Evolutionary conservation across 2,329 filamentous ascomycete genomes (phyloP).

Genomic region (Truncatella angustata): DNA sequence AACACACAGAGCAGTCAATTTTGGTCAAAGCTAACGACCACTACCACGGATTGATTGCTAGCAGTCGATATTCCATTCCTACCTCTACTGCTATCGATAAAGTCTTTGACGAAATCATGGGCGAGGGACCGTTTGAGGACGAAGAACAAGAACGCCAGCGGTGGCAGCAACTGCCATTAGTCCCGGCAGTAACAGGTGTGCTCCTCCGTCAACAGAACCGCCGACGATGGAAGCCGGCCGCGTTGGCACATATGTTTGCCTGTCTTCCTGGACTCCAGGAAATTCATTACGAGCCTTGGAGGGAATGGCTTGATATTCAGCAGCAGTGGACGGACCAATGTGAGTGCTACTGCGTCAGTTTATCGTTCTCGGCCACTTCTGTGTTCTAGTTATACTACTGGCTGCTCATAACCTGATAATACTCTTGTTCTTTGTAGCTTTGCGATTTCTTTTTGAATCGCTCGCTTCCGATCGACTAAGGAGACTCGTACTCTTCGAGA

Average conservation of each 20-base stretch:
- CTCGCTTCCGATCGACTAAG: slow-evolving; percentile 13
- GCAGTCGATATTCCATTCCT: slow-evolving; percentile 20
- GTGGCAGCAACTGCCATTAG: slow-evolving; percentile 32
- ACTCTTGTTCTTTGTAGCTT: too few species aligned
- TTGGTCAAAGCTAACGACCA: slow-evolving; percentile 13
- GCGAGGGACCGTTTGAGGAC: slow-evolving; percentile 24
- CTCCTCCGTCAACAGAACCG: slow-evolving; percentile 37
- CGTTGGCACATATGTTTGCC: slow-evolving; percentile 31
- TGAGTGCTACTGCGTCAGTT: slow-evolving; percentile 25
- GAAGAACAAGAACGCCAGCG: slow-evolving; percentile 25
- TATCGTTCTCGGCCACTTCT: too few species aligned
- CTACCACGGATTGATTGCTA: slow-evolving; percentile 26
- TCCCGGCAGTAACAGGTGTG: slow-evolving; percentile 30
- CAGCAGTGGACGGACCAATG: slow-evolving; percentile 25
- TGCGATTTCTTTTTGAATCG: slow-evolving; percentile 20
- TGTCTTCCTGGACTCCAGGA: slow-evolving; percentile 34
- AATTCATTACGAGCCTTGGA: slow-evolving; percentile 38
- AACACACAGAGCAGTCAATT: too few species aligned
- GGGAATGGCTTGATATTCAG: slow-evolving; percentile 22
- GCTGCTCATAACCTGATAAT: too few species aligned
- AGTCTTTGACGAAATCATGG: slow-evolving; percentile 30
- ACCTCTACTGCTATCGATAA: neutral
- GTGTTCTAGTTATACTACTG: too few species aligned
- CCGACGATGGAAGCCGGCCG: slow-evolving; percentile 30
- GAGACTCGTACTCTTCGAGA: slow-evolving; percentile 28